Evolutionary conservation across 208 protist genomes (phyloP), one percentile per base, ranked within the genome.

Genomic region (Naegleria gruberi): DNA sequence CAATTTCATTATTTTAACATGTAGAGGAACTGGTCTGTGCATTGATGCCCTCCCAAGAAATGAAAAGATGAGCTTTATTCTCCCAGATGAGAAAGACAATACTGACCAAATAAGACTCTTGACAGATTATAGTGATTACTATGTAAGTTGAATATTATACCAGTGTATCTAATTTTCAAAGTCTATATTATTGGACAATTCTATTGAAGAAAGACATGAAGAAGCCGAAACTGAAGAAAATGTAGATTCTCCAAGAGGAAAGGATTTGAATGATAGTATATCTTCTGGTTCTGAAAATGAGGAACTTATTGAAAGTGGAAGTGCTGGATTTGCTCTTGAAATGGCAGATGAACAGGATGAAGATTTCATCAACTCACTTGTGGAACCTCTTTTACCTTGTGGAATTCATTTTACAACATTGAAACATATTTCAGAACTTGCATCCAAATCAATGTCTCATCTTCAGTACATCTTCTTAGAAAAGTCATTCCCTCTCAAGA

Each of bases 11-110:
- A 92, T 97, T 73, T 95, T 95, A 6, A 96, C 94, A 30, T 90
- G 96, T 65, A 96, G 91, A 3, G 96, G 94, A 1, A 97, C 96
- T 19, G 96, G 93, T 12, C 94, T 94, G 87, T 93, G 94, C 12
- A 89, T 98, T n/a, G 92, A 91, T 8, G 94, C 93, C 2, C 90
- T 98, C 45, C 96, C 96, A 19, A 83, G 95, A 30, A 95, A 94
- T 40, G 90, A 89, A 6, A 88, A 92, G 44, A 95, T 95, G 1
- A 17, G 30, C 47, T 46, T 89, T 44, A 73, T 84, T 23, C 19
- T 89, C 19, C 42, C 37, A 26, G 89, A 90, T 19, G 82, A 89
- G 23, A 89, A 82, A 41, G 37, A 41, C 30, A 43, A 89, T 19
- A 45, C 42, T 4, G 74, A 89, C 12, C 42, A 43, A 19, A 3